Conservation (phyloP, 345 rosid genomes). For the Dipteronia dyeriana region DNA sequence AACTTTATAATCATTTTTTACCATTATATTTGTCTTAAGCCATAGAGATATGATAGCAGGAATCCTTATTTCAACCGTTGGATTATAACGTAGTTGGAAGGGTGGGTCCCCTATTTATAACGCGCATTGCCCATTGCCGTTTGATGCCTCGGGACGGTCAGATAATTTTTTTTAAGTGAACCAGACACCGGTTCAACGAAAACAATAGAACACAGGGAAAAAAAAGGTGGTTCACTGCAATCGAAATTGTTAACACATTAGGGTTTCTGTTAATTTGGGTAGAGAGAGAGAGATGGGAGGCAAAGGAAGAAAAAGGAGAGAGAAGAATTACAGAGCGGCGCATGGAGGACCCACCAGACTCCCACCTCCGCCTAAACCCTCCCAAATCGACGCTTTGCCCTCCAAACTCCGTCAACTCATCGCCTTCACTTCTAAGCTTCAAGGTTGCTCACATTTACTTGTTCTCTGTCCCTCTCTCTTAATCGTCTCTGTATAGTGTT, state of each 20-base stretch:
- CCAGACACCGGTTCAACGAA: too few relatives aligned
- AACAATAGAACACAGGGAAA: not conserved
- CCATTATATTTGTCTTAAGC: too few relatives aligned
- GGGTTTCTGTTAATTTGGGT: not conserved
- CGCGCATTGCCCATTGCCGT: too few relatives aligned
- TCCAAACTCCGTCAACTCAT: slow-evolving; percentile 77
- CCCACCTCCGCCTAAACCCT: slow-evolving; percentile 85
- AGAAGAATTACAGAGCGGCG: slow-evolving; percentile 78
- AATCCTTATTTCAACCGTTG: too few relatives aligned
- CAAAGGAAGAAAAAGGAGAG: slow-evolving; percentile 80
- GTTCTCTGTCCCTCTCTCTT: not conserved
- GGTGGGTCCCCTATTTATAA: too few relatives aligned
- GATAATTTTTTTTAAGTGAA: too few relatives aligned
- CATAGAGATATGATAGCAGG: too few relatives aligned
- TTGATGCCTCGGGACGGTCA: too few relatives aligned
- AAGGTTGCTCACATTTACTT: slow-evolving; percentile 24
- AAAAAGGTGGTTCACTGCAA: not conserved
- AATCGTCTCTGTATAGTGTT: not conserved
- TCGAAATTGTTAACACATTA: not conserved
- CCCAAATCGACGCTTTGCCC: slow-evolving; percentile 70
- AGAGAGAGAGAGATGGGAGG: slow-evolving; percentile 58
- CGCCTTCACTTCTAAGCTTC: slow-evolving; percentile 48
- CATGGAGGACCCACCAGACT: slow-evolving; percentile 73
- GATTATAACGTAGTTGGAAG: too few relatives aligned
- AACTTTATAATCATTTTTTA: too few relatives aligned